These are phyloP conservation scores for Anacardium occidentale DNA, from an alignment of 345 rosid genomes.

Conservation along the genomic window DNA sequence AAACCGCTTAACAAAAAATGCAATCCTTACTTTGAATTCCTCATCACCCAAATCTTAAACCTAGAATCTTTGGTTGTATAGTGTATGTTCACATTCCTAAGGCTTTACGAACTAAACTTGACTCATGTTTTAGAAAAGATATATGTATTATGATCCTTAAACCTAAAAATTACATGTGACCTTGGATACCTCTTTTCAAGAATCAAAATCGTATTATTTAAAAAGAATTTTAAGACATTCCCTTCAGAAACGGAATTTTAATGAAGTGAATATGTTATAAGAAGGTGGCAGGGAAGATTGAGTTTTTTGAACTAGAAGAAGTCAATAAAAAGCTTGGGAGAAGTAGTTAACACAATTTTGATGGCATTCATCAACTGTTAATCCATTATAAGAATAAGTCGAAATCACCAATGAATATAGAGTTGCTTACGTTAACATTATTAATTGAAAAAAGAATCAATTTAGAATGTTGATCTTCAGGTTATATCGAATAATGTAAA, in stretches of 20 bases:
- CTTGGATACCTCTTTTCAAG: not conserved
- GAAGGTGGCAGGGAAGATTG: not conserved
- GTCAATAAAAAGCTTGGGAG: too few relatives aligned
- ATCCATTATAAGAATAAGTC: too few relatives aligned
- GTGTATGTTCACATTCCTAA: not conserved
- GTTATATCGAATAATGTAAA: too few relatives aligned
- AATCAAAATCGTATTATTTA: not conserved
- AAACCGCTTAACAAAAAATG: conserved; percentile 1
- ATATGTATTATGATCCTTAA: not conserved
- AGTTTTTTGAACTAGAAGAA: not conserved
- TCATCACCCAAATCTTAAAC: not conserved
- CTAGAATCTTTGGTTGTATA: not conserved
- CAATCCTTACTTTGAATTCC: too few relatives aligned
- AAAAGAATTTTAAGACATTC: not conserved
- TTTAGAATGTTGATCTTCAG: too few relatives aligned
- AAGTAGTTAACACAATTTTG: too few relatives aligned
- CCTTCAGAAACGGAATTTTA: not conserved
- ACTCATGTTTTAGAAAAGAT: conserved; percentile 16
- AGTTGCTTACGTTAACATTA: too few relatives aligned
- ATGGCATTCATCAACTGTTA: too few relatives aligned
- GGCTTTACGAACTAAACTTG: not conserved
- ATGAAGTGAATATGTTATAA: not conserved
- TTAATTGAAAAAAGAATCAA: too few relatives aligned
- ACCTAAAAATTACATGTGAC: not conserved
- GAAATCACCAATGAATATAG: too few relatives aligned